Conservation (phyloP, 305 asterid genomes). For the Plantago coronopus region DNA sequence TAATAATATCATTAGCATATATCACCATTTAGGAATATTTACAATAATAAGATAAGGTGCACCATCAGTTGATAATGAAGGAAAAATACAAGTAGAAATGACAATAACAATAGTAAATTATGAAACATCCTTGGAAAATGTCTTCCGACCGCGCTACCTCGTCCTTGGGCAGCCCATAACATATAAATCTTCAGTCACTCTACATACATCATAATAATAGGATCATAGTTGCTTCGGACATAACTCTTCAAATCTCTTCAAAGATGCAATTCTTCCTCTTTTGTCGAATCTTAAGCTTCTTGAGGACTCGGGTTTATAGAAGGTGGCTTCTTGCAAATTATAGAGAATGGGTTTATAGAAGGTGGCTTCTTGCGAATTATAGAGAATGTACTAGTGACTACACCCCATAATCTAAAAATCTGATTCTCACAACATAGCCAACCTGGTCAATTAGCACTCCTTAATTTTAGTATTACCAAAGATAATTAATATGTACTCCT, state of each 20-base stretch:
- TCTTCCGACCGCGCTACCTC: neutral
- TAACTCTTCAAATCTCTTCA: too few relatives aligned
- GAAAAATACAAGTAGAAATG: neutral
- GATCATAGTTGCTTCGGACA: too few relatives aligned
- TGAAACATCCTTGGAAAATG: neutral
- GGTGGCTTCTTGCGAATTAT: too few relatives aligned
- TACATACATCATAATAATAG: neutral
- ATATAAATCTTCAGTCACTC: neutral
- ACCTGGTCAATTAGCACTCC: neutral
- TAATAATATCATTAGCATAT: neutral
- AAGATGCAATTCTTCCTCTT: too few relatives aligned
- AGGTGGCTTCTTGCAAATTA: too few relatives aligned
- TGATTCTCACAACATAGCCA: neutral
- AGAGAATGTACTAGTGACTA: too few relatives aligned
- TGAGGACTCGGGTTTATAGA: too few relatives aligned
- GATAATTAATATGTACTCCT: too few relatives aligned
- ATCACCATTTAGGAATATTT: neutral
- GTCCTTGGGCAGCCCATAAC: conserved; percentile 9
- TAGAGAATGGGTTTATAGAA: too few relatives aligned
- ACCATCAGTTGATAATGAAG: neutral
- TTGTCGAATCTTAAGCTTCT: too few relatives aligned
- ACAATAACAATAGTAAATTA: conserved; percentile 10
- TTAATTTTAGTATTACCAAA: neutral
- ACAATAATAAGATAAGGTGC: conserved; percentile 15
- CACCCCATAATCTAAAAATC: too few relatives aligned